Percentiles rank a stretch among this genome's conserved stretches.
Evolutionary conservation across 2,329 filamentous ascomycete genomes (phyloP).

Genomic region (Diaporthe destruens): DNA sequence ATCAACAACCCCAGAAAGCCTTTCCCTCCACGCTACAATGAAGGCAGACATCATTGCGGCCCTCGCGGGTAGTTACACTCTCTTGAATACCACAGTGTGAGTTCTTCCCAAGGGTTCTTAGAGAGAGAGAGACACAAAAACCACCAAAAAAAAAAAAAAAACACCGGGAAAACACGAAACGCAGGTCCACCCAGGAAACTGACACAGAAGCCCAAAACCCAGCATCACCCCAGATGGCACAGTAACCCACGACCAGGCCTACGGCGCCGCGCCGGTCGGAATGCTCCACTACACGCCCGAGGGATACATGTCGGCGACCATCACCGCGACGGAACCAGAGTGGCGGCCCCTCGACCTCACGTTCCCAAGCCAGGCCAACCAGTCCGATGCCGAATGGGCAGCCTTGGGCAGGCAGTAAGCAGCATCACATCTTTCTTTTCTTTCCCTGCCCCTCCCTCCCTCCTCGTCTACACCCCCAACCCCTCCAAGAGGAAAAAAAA

Average conservation of each 20-base stretch:
- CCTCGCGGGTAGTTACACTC: constrained; percentile 31
- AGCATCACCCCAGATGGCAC: constrained; percentile 39
- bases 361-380: constrained; percentile 43
- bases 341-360: constrained; percentile 46
- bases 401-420: constrained; percentile 43
- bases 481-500: too few relatives aligned
- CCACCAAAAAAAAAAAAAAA: too few relatives aligned
- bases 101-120: background rate
- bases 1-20: background rate
- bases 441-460: fast-evolving
- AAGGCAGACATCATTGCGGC: constrained; percentile 15
- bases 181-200: constrained; percentile 19
- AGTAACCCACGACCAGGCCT: constrained; percentile 41
- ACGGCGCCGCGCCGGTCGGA: constrained; percentile 44
- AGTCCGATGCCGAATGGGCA: constrained; percentile 48
- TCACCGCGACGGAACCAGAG: constrained; percentile 46
- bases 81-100: constrained; percentile 30
- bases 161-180: too few relatives aligned
- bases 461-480: too few relatives aligned
- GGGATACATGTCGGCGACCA: constrained; percentile 48
- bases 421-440: background rate
- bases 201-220: too few relatives aligned
- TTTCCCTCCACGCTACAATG: background rate
- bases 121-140: too few relatives aligned
- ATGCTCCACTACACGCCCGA: constrained; percentile 47